A percentile compares a stretch with the other conserved stretches of the same genome.
phyloP scores from a whole-genome alignment of 495 filamentous ascomycete genomes.

The Durotheca rogersii region DNA sequence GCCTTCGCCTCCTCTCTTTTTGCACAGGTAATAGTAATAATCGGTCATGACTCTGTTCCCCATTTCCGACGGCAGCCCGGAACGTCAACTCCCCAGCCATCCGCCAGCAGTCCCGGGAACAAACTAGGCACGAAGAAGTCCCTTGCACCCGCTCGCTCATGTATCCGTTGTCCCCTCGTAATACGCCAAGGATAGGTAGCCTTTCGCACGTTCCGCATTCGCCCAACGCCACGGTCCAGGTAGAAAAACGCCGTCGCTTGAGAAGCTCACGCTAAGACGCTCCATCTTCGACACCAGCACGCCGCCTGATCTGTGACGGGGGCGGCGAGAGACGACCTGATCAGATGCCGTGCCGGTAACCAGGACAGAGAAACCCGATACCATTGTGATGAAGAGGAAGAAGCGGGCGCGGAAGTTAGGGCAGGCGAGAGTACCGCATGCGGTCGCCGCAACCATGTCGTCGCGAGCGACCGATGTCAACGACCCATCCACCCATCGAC shows the following conservation, averaged over 20 bases:
- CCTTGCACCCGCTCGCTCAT: slow-evolving; percentile 5
- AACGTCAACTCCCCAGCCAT: slow-evolving; percentile 5
- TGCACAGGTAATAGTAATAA: neutral
- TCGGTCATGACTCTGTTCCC: neutral
- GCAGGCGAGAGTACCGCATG: slow-evolving; percentile 15
- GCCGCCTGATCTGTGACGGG: slow-evolving; percentile 7
- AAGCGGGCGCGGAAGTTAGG: slow-evolving; percentile 12
- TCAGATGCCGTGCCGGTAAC: slow-evolving; percentile 6
- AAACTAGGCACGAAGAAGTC: too few species aligned
- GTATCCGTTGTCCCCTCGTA: slow-evolving; percentile 2
- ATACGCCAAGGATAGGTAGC: neutral
- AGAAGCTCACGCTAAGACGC: slow-evolving; percentile 7
- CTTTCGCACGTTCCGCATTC: neutral
- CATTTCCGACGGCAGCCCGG: neutral
- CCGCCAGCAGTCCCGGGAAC: neutral
- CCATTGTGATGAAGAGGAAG: slow-evolving; percentile 26
- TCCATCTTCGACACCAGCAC: slow-evolving; percentile 9
- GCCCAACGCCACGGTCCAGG: neutral
- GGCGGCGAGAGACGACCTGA: slow-evolving; percentile 2
- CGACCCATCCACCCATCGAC: slow-evolving; percentile 25
- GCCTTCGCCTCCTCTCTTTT: too few species aligned
- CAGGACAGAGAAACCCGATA: neutral
- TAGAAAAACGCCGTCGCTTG: slow-evolving; percentile 9
- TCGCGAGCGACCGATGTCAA: slow-evolving; percentile 30
- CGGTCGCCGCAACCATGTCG: slow-evolving; percentile 25